These are phyloP conservation scores for Solanum microdontum DNA, from an alignment of 257 asterid genomes.

Conservation along the genomic window DNA sequence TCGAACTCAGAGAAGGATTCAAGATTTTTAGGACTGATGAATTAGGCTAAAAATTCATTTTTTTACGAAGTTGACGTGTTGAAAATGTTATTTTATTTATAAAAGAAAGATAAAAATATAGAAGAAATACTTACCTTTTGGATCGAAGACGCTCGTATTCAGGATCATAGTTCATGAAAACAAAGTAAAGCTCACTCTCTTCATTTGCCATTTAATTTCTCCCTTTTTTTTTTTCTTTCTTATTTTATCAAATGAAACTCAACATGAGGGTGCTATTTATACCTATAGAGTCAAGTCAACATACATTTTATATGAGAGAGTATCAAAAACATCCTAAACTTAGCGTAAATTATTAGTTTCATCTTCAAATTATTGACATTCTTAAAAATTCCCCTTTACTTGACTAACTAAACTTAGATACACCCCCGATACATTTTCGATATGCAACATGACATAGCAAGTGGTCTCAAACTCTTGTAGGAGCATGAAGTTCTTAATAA, in stretches of 20 bases:
- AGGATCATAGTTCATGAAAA: conserved; percentile 83
- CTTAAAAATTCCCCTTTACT: too few species aligned
- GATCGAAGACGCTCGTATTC: conserved; percentile 76
- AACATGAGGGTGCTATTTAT: background rate
- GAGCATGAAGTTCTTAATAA: too few species aligned
- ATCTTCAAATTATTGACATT: fast-evolving
- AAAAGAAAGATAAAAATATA: background rate
- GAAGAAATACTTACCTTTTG: conserved; percentile 24
- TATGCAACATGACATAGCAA: too few species aligned
- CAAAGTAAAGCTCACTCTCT: conserved; percentile 47
- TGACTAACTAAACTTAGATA: too few species aligned
- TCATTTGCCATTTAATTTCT: background rate
- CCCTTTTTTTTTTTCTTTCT: background rate
- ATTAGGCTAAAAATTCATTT: too few species aligned
- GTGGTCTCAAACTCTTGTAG: too few species aligned
- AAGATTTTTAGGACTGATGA: background rate
- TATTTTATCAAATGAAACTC: background rate
- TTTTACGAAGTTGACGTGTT: too few species aligned
- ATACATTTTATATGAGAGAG: background rate
- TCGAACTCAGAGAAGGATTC: background rate
- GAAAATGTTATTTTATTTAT: too few species aligned
- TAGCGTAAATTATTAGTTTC: too few species aligned
- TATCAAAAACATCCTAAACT: too few species aligned
- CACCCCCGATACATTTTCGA: too few species aligned
- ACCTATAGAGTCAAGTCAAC: background rate